These are phyloP conservation scores for Calonectria montana DNA, from an alignment of 2,329 filamentous ascomycete species.

Conservation along the genomic window DNA sequence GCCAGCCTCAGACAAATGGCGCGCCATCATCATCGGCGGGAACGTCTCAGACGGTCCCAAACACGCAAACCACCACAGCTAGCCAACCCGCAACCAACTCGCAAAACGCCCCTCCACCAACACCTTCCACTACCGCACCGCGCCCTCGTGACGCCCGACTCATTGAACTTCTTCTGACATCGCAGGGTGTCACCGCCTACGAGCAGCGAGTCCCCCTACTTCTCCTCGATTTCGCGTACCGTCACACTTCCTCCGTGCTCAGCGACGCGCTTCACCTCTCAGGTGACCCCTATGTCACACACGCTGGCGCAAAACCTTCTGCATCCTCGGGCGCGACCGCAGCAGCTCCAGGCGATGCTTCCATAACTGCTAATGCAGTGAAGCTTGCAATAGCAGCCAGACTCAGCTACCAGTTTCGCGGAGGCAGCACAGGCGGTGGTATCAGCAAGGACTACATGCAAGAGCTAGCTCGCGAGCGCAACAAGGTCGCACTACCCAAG, in stretches of 20 bases:
- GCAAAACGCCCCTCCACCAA: conserved; percentile 40
- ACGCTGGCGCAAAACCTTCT: conserved; percentile 65
- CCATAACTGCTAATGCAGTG: conserved; percentile 74
- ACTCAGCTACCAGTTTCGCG: conserved; percentile 75
- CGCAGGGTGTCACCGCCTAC: conserved; percentile 82
- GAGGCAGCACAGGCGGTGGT: conserved; percentile 63
- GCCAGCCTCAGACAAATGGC: conserved; percentile 66
- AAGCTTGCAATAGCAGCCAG: conserved; percentile 78
- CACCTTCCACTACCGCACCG: conserved; percentile 56
- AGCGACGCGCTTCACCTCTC: conserved; percentile 77
- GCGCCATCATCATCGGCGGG: conserved; percentile 54
- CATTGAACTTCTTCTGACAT: conserved; percentile 82
- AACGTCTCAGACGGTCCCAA: conserved; percentile 50
- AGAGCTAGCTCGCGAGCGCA: conserved; percentile 78
- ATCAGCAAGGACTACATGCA: conserved; percentile 80
- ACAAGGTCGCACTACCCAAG: conserved; percentile 73
- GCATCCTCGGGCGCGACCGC: conserved; percentile 62
- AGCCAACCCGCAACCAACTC: conserved; percentile 41
- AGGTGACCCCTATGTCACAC: conserved; percentile 74
- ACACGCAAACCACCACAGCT: conserved; percentile 49
- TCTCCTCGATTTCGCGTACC: conserved; percentile 88
- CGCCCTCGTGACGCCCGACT: conserved; percentile 83
- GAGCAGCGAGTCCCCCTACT: conserved; percentile 85
- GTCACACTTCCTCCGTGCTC: conserved; percentile 79
- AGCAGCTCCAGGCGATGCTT: conserved; percentile 61